Evolutionary conservation across 164 flowering plant species (phyloP).

Genomic region (Magnolia officinalis): DNA sequence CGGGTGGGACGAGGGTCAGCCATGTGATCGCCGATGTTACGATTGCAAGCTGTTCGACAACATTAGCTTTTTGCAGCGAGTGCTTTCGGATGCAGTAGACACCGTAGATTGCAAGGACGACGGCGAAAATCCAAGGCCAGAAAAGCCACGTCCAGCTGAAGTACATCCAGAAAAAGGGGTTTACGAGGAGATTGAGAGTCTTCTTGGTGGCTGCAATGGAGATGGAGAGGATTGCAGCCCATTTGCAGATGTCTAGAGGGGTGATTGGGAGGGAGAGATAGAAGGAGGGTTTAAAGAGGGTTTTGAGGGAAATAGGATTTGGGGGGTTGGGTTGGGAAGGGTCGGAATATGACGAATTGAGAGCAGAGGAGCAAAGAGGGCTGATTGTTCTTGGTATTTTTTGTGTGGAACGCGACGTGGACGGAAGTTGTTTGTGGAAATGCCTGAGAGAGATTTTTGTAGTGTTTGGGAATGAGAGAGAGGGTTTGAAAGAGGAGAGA

Average conservation of each 20-base stretch:
- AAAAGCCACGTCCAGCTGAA: slow-evolving; percentile 92
- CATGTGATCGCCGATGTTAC: slow-evolving; percentile 74
- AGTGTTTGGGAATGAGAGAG: neutral
- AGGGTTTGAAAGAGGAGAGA: neutral
- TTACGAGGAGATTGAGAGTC: slow-evolving; percentile 37
- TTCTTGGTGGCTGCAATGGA: slow-evolving; percentile 54
- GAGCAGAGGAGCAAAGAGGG: slow-evolving; percentile 16
- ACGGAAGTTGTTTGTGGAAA: slow-evolving; percentile 4
- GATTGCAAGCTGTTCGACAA: slow-evolving; percentile 58
- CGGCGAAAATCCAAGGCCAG: slow-evolving; percentile 85
- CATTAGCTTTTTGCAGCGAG: slow-evolving; percentile 42
- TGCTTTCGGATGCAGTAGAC: slow-evolving; percentile 51
- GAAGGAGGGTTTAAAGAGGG: slow-evolving; percentile 36
- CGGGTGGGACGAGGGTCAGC: slow-evolving; percentile 88
- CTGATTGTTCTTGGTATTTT: too few relatives aligned
- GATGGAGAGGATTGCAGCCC: slow-evolving; percentile 44
- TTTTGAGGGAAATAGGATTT: slow-evolving; percentile 27
- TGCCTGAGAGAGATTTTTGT: slow-evolving; percentile 4
- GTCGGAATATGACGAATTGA: slow-evolving; percentile 31
- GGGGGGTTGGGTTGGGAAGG: slow-evolving; percentile 23
- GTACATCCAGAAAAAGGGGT: slow-evolving; percentile 87
- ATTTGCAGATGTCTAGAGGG: slow-evolving; percentile 58
- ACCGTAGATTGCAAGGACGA: slow-evolving; percentile 53
- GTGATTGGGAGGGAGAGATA: slow-evolving; percentile 32
- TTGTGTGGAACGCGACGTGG: neutral